Evolutionary conservation across 495 filamentous ascomycete genomes (phyloP).

Genomic region (Aspergillus campestris): DNA sequence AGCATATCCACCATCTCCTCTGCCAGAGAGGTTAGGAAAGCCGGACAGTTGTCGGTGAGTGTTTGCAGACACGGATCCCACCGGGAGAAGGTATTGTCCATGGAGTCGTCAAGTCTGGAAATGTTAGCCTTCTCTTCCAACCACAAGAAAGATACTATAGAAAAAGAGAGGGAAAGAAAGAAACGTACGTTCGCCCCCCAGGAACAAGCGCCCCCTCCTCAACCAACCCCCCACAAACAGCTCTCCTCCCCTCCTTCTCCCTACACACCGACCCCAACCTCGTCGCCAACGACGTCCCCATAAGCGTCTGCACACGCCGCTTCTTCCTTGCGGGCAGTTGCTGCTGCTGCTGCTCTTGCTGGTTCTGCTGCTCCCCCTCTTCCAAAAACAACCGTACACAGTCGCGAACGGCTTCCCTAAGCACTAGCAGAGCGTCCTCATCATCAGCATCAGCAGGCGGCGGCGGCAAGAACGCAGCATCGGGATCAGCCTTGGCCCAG

Average conservation of each 20-base stretch:
- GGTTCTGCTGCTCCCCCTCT: conserved; percentile 7
- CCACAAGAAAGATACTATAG: neutral
- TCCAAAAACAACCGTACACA: conserved; percentile 13
- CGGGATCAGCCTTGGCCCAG: conserved; percentile 45
- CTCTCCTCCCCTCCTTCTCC: conserved; percentile 7
- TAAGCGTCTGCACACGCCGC: conserved; percentile 20
- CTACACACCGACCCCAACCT: conserved; percentile 25
- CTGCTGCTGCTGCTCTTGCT: neutral
- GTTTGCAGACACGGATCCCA: conserved; percentile 31
- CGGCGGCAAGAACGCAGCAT: neutral
- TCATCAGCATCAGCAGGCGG: neutral
- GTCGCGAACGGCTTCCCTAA: conserved; percentile 12
- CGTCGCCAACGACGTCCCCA: conserved; percentile 13
- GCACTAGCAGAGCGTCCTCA: conserved; percentile 6
- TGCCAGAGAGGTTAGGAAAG: conserved; percentile 25
- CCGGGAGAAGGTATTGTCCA: conserved; percentile 20
- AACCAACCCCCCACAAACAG: conserved; percentile 22
- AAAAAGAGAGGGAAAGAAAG: neutral
- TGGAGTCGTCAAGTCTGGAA: conserved; percentile 23
- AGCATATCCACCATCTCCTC: conserved; percentile 31
- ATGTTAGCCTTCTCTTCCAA: conserved; percentile 2
- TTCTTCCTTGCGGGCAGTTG: conserved; percentile 23
- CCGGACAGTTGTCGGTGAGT: conserved; percentile 18
- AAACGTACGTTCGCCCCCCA: conserved; percentile 24
- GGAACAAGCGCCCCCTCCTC: conserved; percentile 22